Conservation (phyloP, 2,329 filamentous ascomycete genomes). For the Phyllosticta citriasiana region DNA sequence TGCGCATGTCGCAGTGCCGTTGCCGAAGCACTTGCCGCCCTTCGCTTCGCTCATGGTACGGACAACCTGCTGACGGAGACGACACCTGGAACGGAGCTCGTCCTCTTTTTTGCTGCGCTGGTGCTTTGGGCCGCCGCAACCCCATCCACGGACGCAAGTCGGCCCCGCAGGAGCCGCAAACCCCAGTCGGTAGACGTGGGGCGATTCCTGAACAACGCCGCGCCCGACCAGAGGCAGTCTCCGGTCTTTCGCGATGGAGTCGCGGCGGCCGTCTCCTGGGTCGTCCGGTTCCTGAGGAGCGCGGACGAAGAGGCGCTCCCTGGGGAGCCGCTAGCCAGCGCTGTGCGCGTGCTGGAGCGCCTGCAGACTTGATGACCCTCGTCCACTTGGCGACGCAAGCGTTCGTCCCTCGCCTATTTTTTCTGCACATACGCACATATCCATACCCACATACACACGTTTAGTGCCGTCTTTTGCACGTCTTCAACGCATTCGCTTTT, state of each 20-base stretch:
- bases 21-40: conserved; percentile 19
- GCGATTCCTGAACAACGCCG: background rate
- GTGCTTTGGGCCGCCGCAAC: conserved; percentile 22
- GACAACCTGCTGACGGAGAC: conserved; percentile 20
- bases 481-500: background rate
- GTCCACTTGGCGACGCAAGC: background rate
- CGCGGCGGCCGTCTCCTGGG: background rate
- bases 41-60: conserved; percentile 20
- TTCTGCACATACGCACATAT: background rate
- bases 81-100: conserved; percentile 22
- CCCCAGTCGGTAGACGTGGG: background rate
- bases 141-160: background rate
- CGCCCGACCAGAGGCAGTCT: background rate
- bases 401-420: background rate
- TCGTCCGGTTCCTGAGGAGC: background rate
- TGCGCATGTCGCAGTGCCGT: conserved; percentile 18
- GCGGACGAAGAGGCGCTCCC: background rate
- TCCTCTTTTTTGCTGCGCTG: conserved; percentile 25
- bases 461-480: background rate
- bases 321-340: background rate
- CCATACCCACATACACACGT: background rate
- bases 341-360: background rate
- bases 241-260: background rate
- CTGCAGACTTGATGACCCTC: background rate
- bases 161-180: background rate